A percentile compares a stretch with the other conserved stretches of the same genome.
These are phyloP conservation scores for Acacia acuminata DNA, from an alignment of 306 rosid species.

Conservation along the genomic window DNA sequence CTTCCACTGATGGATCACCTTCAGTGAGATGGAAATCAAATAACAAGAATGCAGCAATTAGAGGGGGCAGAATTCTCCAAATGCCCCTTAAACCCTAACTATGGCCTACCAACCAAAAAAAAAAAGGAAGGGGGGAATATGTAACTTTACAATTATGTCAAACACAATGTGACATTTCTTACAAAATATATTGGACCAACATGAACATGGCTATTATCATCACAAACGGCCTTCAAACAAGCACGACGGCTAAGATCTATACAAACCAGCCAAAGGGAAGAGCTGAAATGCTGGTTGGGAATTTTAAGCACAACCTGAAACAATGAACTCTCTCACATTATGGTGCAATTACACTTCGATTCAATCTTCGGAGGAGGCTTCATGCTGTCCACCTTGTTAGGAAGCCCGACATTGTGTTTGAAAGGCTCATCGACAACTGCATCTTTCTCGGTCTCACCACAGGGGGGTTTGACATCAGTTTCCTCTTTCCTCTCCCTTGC, in stretches of 20 bases:
- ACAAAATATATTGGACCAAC: conserved; percentile 53
- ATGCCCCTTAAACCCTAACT: conserved; percentile 44
- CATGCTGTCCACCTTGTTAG: conserved; percentile 68
- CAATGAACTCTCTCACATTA: conserved; percentile 75
- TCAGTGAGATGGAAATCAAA: conserved; percentile 44
- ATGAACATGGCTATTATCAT: conserved; percentile 40
- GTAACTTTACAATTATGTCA: conserved; percentile 75
- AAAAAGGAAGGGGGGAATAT: neutral
- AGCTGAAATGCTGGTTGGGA: conserved; percentile 39
- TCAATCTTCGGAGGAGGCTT: conserved; percentile 88
- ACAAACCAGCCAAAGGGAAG: conserved; percentile 18
- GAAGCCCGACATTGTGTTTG: conserved; percentile 56
- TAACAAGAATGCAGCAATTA: conserved; percentile 52
- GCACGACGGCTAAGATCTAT: conserved; percentile 31
- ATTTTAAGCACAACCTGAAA: conserved; percentile 25
- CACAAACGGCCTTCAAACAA: conserved; percentile 53
- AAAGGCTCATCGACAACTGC: conserved; percentile 62
- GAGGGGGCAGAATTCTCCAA: conserved; percentile 53
- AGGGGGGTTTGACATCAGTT: conserved; percentile 48
- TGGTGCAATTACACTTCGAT: conserved; percentile 90
- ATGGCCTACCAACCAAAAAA: conserved; percentile 43
- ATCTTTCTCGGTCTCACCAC: conserved; percentile 61
- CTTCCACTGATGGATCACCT: conserved; percentile 40
- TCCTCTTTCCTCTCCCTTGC: conserved; percentile 55
- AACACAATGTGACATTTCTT: conserved; percentile 60